phyloP scores from a whole-genome alignment of 495 filamentous ascomycete genomes.

The Aspergillus funiculosus region DNA sequence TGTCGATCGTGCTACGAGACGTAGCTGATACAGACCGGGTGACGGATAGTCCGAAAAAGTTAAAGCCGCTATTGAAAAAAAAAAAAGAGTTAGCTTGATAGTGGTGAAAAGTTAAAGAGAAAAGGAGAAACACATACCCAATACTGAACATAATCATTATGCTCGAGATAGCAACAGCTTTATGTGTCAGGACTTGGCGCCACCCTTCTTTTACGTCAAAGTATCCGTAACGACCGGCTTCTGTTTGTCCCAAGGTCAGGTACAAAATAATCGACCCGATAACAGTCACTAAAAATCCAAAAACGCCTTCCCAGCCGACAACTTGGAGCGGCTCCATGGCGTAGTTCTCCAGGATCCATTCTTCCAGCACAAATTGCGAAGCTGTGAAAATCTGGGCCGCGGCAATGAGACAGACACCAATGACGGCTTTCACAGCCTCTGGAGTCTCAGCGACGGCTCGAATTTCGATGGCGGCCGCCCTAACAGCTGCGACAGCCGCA shows the following conservation, averaged over 20 bases:
- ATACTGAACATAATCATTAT: constrained; percentile 95
- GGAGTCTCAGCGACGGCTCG: constrained; percentile 37
- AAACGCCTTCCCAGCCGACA: constrained; percentile 93
- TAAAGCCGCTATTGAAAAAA: constrained; percentile 66
- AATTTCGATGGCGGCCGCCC: constrained; percentile 22
- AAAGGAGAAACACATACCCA: constrained; percentile 54
- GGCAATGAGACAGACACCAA: constrained; percentile 85
- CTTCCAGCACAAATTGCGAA: constrained; percentile 91
- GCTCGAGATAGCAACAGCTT: constrained; percentile 64
- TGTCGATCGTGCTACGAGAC: constrained; percentile 91
- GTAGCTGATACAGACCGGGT: constrained; percentile 86
- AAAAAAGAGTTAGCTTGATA: constrained; percentile 5
- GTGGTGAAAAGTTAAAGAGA: not conserved
- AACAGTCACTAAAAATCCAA: constrained; percentile 80
- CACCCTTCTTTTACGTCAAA: constrained; percentile 87
- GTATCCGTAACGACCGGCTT: constrained; percentile 69
- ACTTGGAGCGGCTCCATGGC: constrained; percentile 82
- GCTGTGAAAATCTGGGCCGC: constrained; percentile 95
- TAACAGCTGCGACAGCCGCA: constrained; percentile 22
- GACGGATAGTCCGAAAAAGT: constrained; percentile 94
- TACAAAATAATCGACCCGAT: constrained; percentile 76
- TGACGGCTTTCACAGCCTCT: constrained; percentile 63
- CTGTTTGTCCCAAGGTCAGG: constrained; percentile 64
- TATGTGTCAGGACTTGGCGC: constrained; percentile 64
- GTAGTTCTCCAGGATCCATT: constrained; percentile 88